phyloP scores from a whole-genome alignment of 1,284 basidiomycete genomes.

The Spongiforma sp. region DNA sequence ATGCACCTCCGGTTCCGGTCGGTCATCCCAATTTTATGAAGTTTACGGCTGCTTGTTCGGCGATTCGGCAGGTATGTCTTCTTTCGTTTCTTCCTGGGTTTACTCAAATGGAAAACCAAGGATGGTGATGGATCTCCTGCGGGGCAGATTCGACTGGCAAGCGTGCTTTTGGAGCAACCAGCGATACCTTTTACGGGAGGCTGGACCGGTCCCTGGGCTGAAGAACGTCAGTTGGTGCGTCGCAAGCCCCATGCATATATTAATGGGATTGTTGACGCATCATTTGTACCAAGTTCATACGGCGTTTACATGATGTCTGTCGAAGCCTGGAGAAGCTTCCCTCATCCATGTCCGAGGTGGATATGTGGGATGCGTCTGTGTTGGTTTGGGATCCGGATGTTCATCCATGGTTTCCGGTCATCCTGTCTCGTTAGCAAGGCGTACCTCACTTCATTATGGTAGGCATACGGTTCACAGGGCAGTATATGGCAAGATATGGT shows the following conservation, averaged over 20 bases:
- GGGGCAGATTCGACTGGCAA: slow-evolving; percentile 47
- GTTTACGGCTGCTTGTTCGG: slow-evolving; percentile 45
- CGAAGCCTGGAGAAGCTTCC: slow-evolving; percentile 38
- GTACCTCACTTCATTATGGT: too few species aligned
- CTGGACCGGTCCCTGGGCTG: slow-evolving; percentile 44
- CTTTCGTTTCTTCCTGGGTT: not conserved
- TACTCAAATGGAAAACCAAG: not conserved
- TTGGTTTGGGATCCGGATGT: slow-evolving; percentile 48
- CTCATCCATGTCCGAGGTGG: slow-evolving; percentile 27
- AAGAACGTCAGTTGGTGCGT: slow-evolving; percentile 39
- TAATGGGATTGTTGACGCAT: not conserved
- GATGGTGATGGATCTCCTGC: slow-evolving; percentile 24
- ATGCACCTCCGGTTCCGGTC: slow-evolving; percentile 45
- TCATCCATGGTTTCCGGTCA: slow-evolving; percentile 51
- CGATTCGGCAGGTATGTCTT: slow-evolving; percentile 39
- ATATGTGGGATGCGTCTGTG: slow-evolving; percentile 34
- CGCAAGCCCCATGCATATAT: not conserved
- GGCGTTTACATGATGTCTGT: slow-evolving; percentile 34
- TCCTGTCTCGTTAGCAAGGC: slow-evolving; percentile 7
- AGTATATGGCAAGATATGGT: too few species aligned
- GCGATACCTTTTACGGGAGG: slow-evolving; percentile 34
- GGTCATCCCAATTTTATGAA: slow-evolving; percentile 49
- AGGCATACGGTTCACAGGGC: too few species aligned
- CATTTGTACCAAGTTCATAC: slow-evolving; percentile 33
- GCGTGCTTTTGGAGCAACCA: slow-evolving; percentile 40